phyloP scores from a whole-genome alignment of 345 rosid genomes.

The Salix viminalis region DNA sequence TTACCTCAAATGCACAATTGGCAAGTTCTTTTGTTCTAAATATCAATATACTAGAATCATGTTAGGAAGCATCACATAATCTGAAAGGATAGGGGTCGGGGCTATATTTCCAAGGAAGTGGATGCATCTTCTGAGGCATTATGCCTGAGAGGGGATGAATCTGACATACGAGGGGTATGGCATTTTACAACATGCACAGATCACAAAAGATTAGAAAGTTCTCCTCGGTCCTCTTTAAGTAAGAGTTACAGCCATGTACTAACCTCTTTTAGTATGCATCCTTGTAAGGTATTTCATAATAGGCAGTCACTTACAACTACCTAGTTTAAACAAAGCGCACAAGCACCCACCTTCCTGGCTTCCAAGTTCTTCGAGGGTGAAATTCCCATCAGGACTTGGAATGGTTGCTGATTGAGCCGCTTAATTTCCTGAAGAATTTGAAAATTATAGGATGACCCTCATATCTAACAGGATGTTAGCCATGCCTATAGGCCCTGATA shows the following conservation, averaged over 20 bases:
- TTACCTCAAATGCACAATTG: not conserved
- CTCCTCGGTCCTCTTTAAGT: not conserved
- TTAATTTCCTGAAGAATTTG: not conserved
- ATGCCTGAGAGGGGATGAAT: not conserved
- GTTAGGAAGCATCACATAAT: not conserved
- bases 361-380: not conserved
- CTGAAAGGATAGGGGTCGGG: not conserved
- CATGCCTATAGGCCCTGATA: not conserved
- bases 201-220: not conserved
- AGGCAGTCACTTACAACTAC: not conserved
- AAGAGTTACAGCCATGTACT: not conserved
- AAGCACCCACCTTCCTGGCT: not conserved
- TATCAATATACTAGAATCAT: not conserved
- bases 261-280: not conserved
- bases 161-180: not conserved
- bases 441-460: not conserved
- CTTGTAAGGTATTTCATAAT: not conserved
- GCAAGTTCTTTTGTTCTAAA: not conserved
- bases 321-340: not conserved
- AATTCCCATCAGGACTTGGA: not conserved
- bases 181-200: not conserved
- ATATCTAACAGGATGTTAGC: not conserved
- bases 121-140: not conserved
- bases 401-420: not conserved
- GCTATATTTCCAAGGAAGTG: not conserved